These are phyloP conservation scores for Colletotrichum sidae DNA, from an alignment of 2,329 filamentous ascomycete species.

Conservation along the genomic window DNA sequence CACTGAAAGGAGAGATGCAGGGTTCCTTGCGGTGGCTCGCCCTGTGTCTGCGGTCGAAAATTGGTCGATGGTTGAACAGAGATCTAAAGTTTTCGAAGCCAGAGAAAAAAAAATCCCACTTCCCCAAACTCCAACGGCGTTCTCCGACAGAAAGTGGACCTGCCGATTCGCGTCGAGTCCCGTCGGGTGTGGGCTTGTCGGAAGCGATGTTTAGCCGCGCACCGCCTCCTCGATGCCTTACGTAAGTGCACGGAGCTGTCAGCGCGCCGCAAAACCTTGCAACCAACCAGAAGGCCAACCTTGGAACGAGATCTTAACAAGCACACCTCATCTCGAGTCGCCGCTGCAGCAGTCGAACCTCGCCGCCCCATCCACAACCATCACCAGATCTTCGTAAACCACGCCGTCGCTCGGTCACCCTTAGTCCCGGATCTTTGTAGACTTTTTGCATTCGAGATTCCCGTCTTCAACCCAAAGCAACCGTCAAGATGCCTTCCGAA, in stretches of 20 bases:
- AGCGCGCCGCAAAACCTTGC: constrained; percentile 55
- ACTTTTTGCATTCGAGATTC: constrained; percentile 27
- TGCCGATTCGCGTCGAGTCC: neutral
- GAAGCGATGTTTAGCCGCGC: constrained; percentile 17
- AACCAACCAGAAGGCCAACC: constrained; percentile 51
- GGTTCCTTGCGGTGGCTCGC: constrained; percentile 73
- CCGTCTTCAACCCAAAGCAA: constrained; percentile 42
- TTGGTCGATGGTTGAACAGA: constrained; percentile 20
- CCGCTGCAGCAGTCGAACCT: constrained; percentile 37
- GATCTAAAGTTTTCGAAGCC: constrained; percentile 24
- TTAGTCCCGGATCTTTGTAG: constrained; percentile 23
- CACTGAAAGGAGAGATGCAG: constrained; percentile 48
- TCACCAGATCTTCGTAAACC: constrained; percentile 23
- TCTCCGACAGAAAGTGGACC: constrained; percentile 23
- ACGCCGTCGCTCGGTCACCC: constrained; percentile 36
- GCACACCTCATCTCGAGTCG: constrained; percentile 39
- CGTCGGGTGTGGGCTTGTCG: neutral
- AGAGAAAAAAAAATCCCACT: constrained; percentile 37
- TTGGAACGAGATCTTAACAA: constrained; percentile 52
- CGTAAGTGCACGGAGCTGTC: constrained; percentile 40
- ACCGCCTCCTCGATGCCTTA: constrained; percentile 25
- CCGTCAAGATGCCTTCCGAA: constrained; percentile 79
- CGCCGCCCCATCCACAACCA: constrained; percentile 24
- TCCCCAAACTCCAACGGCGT: constrained; percentile 27
- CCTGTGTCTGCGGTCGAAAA: constrained; percentile 49